Conservation (phyloP, 2,329 filamentous ascomycete species). For the Alternaria longipes region DNA sequence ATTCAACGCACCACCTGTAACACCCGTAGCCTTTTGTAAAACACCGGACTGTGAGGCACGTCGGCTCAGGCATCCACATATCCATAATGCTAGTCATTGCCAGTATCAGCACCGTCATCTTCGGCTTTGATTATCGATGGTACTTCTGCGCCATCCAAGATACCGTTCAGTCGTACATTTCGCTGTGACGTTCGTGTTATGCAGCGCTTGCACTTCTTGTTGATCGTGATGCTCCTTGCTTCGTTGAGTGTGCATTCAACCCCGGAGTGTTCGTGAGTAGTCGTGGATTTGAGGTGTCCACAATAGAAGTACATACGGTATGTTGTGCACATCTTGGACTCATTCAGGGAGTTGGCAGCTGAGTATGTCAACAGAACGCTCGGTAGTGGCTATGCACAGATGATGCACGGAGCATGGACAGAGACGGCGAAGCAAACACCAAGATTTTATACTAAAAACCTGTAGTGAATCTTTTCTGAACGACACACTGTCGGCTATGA, state of each 20-base stretch:
- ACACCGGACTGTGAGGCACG: not conserved
- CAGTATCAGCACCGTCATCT: not conserved
- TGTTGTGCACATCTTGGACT: conserved; percentile 1
- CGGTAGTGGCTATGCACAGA: not conserved
- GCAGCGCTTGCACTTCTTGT: conserved; percentile 1
- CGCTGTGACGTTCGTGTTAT: not conserved
- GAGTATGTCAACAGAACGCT: not conserved
- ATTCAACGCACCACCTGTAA: not conserved
- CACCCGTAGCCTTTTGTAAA: not conserved
- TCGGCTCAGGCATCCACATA: not conserved
- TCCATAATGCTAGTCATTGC: not conserved
- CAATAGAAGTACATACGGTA: conserved; percentile 7
- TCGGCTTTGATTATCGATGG: not conserved
- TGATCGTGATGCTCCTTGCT: not conserved
- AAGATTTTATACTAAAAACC: not conserved
- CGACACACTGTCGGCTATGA: not conserved
- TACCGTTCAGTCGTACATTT: not conserved
- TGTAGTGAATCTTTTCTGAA: not conserved
- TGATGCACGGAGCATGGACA: not conserved
- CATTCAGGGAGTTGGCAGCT: not conserved
- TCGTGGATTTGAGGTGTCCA: conserved; percentile 4
- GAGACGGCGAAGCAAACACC: no score
- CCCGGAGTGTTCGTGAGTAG: not conserved
- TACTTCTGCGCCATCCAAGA: not conserved
- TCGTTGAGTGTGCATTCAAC: not conserved